A percentile compares a stretch with the other conserved stretches of the same genome.
Conservation (phyloP, 768 basidiomycete species). For the Russula vinacea region DNA sequence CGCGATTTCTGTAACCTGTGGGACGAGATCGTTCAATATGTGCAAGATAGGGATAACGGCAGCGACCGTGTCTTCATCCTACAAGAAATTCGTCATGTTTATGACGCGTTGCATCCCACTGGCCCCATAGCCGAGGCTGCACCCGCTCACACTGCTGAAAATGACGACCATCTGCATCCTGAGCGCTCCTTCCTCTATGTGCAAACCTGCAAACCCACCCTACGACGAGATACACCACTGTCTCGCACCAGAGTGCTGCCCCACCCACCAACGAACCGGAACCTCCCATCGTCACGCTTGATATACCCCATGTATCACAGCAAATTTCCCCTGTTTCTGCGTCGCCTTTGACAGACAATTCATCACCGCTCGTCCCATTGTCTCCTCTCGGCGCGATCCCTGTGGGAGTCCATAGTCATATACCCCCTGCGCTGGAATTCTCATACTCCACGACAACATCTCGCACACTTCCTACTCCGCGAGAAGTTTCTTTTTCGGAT, state of each 20-base stretch:
- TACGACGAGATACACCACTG: no score
- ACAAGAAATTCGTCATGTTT: not conserved
- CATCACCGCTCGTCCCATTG: no score
- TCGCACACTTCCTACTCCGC: not conserved
- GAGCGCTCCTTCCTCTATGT: not conserved
- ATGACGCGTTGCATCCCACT: not conserved
- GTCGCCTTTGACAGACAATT: no score
- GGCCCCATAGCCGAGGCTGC: not conserved
- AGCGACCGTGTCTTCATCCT: not conserved
- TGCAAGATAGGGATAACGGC: not conserved
- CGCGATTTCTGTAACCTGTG: not conserved
- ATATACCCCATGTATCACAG: no score
- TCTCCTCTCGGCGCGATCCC: not conserved
- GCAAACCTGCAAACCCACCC: not conserved
- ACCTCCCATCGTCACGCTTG: no score
- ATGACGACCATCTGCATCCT: not conserved
- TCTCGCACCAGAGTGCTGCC: no score
- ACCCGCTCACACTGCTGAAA: not conserved
- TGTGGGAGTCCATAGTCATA: not conserved
- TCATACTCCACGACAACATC: not conserved
- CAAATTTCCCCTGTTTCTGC: no score
- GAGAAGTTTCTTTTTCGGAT: not conserved
- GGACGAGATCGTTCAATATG: not conserved
- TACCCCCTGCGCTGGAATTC: not conserved
- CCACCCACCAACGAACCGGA: no score